A percentile compares a stretch with the other conserved stretches of the same genome.
phyloP scores from a whole-genome alignment of 371 early-diverging fungal species.

The Mortierella sp. region DNA sequence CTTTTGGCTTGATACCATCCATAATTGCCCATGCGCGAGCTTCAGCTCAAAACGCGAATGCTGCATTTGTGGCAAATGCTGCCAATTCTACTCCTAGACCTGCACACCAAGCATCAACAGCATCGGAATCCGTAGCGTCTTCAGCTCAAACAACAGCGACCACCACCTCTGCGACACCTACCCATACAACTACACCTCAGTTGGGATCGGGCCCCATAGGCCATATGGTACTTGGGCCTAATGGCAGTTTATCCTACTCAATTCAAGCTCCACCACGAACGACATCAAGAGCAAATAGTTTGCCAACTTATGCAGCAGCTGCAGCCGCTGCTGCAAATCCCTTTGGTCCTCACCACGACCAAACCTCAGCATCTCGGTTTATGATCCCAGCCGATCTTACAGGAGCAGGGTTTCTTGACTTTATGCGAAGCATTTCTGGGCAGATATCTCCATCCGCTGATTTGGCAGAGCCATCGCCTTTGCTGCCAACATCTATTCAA shows the following conservation, averaged over 20 bases:
- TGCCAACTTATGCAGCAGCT: conserved; percentile 14
- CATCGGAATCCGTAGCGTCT: not conserved
- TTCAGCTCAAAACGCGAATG: conserved; percentile 25
- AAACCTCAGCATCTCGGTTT: conserved; percentile 11
- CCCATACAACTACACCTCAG: conserved; percentile 1
- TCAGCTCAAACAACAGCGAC: not conserved
- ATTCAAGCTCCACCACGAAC: conserved; percentile 15
- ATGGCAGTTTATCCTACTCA: conserved; percentile 38
- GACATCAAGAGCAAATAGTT: not conserved
- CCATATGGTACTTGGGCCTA: conserved; percentile 38
- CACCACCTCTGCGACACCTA: not conserved
- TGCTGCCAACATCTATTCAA: conserved; percentile 6
- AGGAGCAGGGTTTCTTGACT: conserved; percentile 27
- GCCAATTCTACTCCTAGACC: conserved; percentile 3
- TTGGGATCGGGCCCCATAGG: conserved; percentile 22
- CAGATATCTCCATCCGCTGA: conserved; percentile 6
- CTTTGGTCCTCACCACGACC: conserved; percentile 7
- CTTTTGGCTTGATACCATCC: conserved; percentile 33
- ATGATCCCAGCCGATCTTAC: conserved; percentile 26
- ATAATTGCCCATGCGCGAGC: conserved; percentile 47
- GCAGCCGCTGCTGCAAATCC: conserved; percentile 23
- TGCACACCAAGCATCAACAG: not conserved
- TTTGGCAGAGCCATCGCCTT: not conserved
- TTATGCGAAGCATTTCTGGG: conserved; percentile 31
- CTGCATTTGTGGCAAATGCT: conserved; percentile 14